Base-by-base conservation (phyloP, 108 stramenopile species). In the Cyclotella atomus region DNA sequence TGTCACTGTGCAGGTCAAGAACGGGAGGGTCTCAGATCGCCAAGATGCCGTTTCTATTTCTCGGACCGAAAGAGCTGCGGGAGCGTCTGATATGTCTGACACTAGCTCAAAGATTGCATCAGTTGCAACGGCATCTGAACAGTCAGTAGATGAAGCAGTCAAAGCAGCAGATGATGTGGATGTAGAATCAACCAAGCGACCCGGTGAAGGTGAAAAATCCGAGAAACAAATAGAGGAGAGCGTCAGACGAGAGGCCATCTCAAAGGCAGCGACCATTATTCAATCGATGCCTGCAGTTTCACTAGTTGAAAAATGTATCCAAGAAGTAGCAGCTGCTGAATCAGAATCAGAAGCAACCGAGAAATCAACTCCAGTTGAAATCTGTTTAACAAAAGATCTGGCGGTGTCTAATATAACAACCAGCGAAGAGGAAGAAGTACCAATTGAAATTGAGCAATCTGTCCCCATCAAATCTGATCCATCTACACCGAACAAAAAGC, bases 201-300 rank as follows among this genome's bases (percentile, higher is more conserved):
- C n/a, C 9, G n/a, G 4, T 17, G n/a, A 19, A 49, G 47, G n/a
- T 49, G n/a, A n/a, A 12, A 49, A 49, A 19, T 49, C 47, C 9
- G 47, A 57, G 12, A 15, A 57, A 57, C 5, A 57, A 30, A 12
- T 32, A 1, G 29, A 30, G 1, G 56, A 57, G 1, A 12, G 10
- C 28, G 32, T 57, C 16, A 28, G 56, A 57, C 29, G 32, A 57
- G 56, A 29, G 1, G 56, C 56, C 12, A 30, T 57, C 9, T 30
- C 28, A 32, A 57, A 57, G 14, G 56, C 56, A 10, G 28, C 56
- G 0, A 10, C 28, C 9, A 57, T 57, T 10, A 30, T 57, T 57
- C 56, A 57, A 32, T 57, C 56, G 15, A 57, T 57, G 56, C 56
- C 56, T 2, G 56, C 1, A 2, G 30, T 57, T 29, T 30, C 56